Conservation (phyloP, 495 filamentous ascomycete genomes). For the Penicillium soppii region DNA sequence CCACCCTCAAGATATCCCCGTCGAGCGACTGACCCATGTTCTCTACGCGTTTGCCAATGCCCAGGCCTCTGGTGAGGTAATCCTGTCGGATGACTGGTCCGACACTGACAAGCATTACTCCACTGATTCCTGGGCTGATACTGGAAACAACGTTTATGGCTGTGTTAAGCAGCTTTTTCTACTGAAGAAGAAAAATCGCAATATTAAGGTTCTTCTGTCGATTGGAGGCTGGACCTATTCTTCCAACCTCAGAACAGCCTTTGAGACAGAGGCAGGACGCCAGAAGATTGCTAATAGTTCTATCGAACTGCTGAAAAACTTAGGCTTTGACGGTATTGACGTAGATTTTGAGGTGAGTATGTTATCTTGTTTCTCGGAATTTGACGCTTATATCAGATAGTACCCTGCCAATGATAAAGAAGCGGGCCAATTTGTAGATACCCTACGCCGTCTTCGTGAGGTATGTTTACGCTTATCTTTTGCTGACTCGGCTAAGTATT, state of each 20-base stretch:
- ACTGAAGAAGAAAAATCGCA: constrained; percentile 74
- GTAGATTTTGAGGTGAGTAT: constrained; percentile 58
- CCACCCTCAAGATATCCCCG: constrained; percentile 72
- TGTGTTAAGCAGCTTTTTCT: constrained; percentile 85
- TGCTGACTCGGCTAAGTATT: neutral
- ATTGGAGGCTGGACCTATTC: constrained; percentile 79
- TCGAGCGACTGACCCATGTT: constrained; percentile 77
- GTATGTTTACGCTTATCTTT: constrained; percentile 14
- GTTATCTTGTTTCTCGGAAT: neutral
- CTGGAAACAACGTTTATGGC: constrained; percentile 79
- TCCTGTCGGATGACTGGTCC: constrained; percentile 77
- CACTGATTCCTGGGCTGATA: constrained; percentile 70
- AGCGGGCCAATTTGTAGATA: constrained; percentile 60
- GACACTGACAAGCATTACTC: constrained; percentile 76
- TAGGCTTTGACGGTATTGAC: constrained; percentile 62
- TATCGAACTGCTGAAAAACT: constrained; percentile 64
- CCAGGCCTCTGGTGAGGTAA: constrained; percentile 62
- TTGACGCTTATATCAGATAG: constrained; percentile 9
- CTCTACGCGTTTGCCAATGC: constrained; percentile 82
- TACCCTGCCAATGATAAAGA: constrained; percentile 44
- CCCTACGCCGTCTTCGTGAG: constrained; percentile 56
- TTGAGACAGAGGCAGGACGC: constrained; percentile 57
- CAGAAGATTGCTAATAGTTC: constrained; percentile 66
- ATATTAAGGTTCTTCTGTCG: constrained; percentile 68
- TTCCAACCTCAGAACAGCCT: constrained; percentile 65